Conservation (phyloP, 176 grass and related monocot genomes). For the Cenchrus purpureus region DNA sequence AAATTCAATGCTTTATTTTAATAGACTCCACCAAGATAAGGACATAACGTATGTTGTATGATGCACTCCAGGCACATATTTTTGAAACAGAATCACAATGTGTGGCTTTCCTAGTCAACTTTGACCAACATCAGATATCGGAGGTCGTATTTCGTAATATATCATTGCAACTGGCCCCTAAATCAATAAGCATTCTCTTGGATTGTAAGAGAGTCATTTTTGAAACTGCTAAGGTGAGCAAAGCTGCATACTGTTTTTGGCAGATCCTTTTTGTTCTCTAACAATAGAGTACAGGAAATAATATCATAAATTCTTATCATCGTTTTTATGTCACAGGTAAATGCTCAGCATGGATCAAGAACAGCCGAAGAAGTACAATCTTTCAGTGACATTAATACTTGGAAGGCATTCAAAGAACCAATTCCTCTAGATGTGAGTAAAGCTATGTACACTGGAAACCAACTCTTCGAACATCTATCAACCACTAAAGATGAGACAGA, state of each 20-base stretch:
- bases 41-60: conserved; percentile 33
- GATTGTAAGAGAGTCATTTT: conserved; percentile 69
- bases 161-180: conserved; percentile 53
- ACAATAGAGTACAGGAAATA: neutral
- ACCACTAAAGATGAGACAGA: conserved; percentile 88
- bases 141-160: conserved; percentile 56
- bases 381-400: conserved; percentile 52
- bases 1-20: neutral
- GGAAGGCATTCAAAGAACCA: conserved; percentile 65
- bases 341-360: conserved; percentile 63
- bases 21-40: conserved; percentile 24
- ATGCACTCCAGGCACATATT: conserved; percentile 73
- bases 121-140: conserved; percentile 33
- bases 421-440: conserved; percentile 44
- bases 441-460: conserved; percentile 36
- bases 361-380: conserved; percentile 47
- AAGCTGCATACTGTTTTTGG: neutral
- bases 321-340: conserved; percentile 56
- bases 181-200: conserved; percentile 80
- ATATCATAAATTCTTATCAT: neutral
- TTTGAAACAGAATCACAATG: conserved; percentile 75
- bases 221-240: conserved; percentile 73
- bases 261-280: neutral
- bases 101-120: conserved; percentile 86
- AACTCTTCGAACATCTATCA: conserved; percentile 83